A percentile compares a stretch with the other conserved stretches of the same genome.
Conservation (phyloP, 805 yeast genomes). For the Metschnikowia drakensbergensis region DNA sequence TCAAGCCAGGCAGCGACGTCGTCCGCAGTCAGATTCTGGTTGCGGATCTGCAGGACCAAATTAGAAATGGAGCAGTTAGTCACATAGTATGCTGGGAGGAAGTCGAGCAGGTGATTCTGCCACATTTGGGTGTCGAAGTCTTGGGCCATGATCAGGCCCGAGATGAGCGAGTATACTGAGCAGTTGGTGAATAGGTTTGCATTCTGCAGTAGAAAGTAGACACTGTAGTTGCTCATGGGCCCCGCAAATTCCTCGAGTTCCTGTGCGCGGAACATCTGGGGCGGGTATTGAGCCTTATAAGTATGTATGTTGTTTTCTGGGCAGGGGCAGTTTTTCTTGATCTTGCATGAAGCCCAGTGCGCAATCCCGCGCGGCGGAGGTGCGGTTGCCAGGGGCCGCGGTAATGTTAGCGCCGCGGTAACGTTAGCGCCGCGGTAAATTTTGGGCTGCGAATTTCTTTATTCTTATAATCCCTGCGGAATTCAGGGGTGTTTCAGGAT, state of each 20-base stretch:
- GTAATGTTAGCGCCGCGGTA: too few species aligned
- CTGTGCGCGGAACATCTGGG: neutral
- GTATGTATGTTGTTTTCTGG: neutral
- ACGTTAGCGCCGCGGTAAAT: too few species aligned
- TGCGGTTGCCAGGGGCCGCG: neutral
- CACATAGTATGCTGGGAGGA: constrained; percentile 42
- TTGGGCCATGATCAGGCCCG: constrained; percentile 27
- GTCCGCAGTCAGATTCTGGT: constrained; percentile 7
- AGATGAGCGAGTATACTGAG: constrained; percentile 35
- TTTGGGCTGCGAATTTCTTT: too few species aligned
- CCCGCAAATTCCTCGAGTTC: constrained; percentile 1
- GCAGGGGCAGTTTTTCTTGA: constrained; percentile 8
- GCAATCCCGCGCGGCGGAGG: neutral
- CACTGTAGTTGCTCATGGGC: constrained; percentile 18
- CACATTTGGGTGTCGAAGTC: constrained; percentile 18
- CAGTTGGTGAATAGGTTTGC: constrained; percentile 36
- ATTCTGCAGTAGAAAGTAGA: constrained; percentile 17
- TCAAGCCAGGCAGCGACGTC: constrained; percentile 15
- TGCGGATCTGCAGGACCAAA: constrained; percentile 33
- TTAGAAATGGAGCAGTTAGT: constrained; percentile 41
- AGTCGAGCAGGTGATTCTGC: constrained; percentile 14
- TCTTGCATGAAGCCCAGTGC: neutral
- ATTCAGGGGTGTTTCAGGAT: too few species aligned
- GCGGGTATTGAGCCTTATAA: neutral
- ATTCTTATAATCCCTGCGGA: too few species aligned